phyloP scores from a whole-genome alignment of 345 rosid genomes.

The Mangifera indica region DNA sequence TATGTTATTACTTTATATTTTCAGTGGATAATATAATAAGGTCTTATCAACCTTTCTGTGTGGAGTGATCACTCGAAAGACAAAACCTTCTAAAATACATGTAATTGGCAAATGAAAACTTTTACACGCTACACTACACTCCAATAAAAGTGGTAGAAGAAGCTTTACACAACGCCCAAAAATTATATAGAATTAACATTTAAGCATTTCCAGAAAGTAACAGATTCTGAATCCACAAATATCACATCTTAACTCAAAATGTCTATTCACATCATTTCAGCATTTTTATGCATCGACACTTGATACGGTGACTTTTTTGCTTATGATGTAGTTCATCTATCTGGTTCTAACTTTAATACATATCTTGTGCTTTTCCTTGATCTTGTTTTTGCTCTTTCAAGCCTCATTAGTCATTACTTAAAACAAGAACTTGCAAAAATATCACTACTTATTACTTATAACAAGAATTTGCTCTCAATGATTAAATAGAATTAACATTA shows the following conservation, averaged over 20 bases:
- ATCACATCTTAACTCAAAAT: background rate
- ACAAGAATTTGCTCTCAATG: background rate
- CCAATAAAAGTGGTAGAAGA: background rate
- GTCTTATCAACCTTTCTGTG: background rate
- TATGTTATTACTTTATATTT: background rate
- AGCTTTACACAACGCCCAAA: too few relatives aligned
- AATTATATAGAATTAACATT: too few relatives aligned
- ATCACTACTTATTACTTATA: too few relatives aligned
- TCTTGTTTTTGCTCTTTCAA: background rate
- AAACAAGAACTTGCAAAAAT: background rate
- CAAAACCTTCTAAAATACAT: background rate
- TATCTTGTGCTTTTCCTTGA: background rate
- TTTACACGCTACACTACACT: background rate
- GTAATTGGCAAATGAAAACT: conserved; percentile 3
- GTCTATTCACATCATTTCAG: background rate
- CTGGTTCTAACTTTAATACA: background rate
- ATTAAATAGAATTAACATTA: too few relatives aligned
- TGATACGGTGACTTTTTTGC: background rate
- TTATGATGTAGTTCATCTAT: background rate
- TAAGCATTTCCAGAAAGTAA: too few relatives aligned
- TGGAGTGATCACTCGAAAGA: background rate
- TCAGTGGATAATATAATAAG: background rate
- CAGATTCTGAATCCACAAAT: background rate
- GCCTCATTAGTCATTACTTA: conserved; percentile 1
- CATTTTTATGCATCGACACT: background rate